phyloP scores from a whole-genome alignment of 139 green algal genomes.

The Limnomonas spitsbergensis region DNA sequence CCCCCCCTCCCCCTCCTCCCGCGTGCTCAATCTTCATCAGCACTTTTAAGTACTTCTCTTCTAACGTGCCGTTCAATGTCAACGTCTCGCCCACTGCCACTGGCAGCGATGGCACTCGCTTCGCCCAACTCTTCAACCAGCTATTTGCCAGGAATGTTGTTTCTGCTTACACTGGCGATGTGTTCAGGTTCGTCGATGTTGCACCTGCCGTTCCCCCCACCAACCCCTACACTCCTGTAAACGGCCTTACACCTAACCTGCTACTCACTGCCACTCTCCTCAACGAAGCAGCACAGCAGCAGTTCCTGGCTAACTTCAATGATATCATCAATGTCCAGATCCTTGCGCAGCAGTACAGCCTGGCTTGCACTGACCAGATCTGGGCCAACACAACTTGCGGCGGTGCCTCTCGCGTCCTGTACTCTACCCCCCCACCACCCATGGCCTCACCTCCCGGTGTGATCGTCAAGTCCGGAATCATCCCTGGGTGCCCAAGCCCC shows the following conservation, averaged over 20 bases:
- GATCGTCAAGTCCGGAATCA: background rate
- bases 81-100: background rate
- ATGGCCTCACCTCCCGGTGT: no score
- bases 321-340: background rate
- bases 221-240: background rate
- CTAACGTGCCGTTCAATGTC: background rate
- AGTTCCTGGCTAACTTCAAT: background rate
- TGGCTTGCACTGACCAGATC: background rate
- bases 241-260: background rate
- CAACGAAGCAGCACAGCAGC: background rate
- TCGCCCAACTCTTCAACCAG: background rate
- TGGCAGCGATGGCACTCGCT: background rate
- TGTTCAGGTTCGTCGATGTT: background rate
- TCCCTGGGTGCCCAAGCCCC: background rate
- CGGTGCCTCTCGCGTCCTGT: background rate
- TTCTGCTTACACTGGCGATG: no score
- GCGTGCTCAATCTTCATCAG: conserved; percentile 1
- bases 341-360: background rate
- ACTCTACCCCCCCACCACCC: background rate
- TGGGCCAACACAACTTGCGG: background rate
- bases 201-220: background rate
- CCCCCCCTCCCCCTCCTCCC: no score
- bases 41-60: background rate
- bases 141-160: background rate
- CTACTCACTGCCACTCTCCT: background rate